These are phyloP conservation scores for Teunomyces panamensis DNA, from an alignment of 805 yeast genomes.

Conservation along the genomic window DNA sequence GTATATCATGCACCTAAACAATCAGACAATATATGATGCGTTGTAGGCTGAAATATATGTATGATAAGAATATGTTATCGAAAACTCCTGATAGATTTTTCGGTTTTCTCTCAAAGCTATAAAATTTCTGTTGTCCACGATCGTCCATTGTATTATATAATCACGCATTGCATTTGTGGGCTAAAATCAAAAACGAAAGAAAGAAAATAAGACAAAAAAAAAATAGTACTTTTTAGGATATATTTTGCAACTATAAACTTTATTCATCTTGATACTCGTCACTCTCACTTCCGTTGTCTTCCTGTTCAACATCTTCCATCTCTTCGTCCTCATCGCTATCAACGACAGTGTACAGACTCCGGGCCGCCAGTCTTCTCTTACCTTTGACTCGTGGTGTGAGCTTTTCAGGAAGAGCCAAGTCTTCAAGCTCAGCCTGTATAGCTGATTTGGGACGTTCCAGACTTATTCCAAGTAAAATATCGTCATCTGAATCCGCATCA, in stretches of 20 bases:
- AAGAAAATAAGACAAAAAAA: not conserved
- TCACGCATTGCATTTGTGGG: not conserved
- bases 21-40: not conserved
- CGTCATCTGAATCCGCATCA: slow-evolving; percentile 38
- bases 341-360: slow-evolving; percentile 10
- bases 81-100: not conserved
- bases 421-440: slow-evolving; percentile 23
- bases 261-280: slow-evolving; percentile 11
- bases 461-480: slow-evolving; percentile 14
- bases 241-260: not conserved
- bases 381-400: slow-evolving; percentile 1
- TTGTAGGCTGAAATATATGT: too few relatives aligned
- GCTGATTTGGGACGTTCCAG: not conserved
- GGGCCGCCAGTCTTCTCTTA: slow-evolving; percentile 7
- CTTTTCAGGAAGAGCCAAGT: slow-evolving; percentile 11
- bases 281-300: slow-evolving; percentile 7
- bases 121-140: not conserved
- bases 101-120: not conserved
- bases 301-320: slow-evolving; percentile 3
- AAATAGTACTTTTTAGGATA: not conserved
- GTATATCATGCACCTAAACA: slow-evolving; percentile 12
- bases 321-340: slow-evolving; percentile 17
- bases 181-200: not conserved
- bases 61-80: too few relatives aligned
- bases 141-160: not conserved